These are phyloP conservation scores for Hapsidospora chrysogenum DNA, from an alignment of 495 filamentous ascomycete genomes.

Conservation along the genomic window DNA sequence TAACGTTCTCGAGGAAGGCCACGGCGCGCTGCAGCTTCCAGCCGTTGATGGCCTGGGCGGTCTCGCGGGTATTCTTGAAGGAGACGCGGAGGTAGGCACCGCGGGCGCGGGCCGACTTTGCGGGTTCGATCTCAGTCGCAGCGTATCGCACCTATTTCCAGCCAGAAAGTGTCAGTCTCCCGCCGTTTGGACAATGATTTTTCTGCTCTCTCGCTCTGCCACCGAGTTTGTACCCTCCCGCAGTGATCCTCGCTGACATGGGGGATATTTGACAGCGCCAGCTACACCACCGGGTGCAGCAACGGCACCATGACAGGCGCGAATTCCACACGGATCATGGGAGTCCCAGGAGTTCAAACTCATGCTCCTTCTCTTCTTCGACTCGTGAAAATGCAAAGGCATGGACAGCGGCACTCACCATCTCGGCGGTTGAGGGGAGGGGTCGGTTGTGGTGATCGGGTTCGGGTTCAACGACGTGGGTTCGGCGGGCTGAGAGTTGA, in stretches of 20 bases:
- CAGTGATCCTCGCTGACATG: too few relatives aligned
- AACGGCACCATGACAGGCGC: too few relatives aligned
- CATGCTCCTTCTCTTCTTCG: too few relatives aligned
- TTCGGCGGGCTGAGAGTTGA: conserved; percentile 3
- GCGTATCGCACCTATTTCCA: conserved; percentile 84
- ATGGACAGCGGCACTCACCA: conserved; percentile 3
- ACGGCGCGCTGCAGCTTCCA: conserved; percentile 95
- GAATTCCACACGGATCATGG: too few relatives aligned
- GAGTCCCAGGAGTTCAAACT: too few relatives aligned
- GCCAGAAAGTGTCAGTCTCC: conserved; percentile 18
- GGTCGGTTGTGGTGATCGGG: too few relatives aligned
- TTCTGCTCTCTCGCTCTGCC: too few relatives aligned
- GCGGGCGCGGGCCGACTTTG: conserved; percentile 91
- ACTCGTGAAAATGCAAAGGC: too few relatives aligned
- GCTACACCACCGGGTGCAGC: too few relatives aligned
- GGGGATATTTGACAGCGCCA: too few relatives aligned
- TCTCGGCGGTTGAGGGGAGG: conserved; percentile 1
- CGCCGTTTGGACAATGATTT: too few relatives aligned
- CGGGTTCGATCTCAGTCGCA: conserved; percentile 68
- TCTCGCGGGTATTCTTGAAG: conserved; percentile 99
- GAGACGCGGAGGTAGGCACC: conserved; percentile 97
- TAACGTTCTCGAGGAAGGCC: conserved; percentile 91
- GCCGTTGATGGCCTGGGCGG: conserved; percentile 95
- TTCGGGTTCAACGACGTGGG: conserved; percentile 2
- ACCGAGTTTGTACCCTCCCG: too few relatives aligned